Evolutionary conservation across 768 basidiomycete species (phyloP).

Genomic region (Trametes maxima): DNA sequence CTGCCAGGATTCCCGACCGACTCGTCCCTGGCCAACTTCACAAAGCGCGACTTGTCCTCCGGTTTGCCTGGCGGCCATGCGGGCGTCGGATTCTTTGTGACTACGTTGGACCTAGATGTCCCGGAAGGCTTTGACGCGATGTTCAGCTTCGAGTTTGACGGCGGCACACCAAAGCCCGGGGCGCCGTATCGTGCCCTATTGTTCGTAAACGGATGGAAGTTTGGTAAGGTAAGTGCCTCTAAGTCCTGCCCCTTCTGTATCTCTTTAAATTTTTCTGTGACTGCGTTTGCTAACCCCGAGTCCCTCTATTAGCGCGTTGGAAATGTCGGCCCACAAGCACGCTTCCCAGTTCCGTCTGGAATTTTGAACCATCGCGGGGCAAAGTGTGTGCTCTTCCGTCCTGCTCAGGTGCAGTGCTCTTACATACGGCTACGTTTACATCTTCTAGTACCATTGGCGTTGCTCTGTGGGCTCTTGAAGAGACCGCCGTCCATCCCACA

Average conservation of each 20-base stretch:
- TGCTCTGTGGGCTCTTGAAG: constrained; percentile 69
- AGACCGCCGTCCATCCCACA: constrained; percentile 48
- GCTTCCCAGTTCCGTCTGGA: constrained; percentile 84
- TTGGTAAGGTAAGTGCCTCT: constrained; percentile 62
- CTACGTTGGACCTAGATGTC: constrained; percentile 66
- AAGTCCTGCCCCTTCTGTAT: constrained; percentile 20
- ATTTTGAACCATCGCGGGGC: constrained; percentile 71
- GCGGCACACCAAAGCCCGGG: constrained; percentile 38
- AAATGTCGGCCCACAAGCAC: constrained; percentile 59
- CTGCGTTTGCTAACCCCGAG: not conserved
- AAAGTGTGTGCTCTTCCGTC: constrained; percentile 51
- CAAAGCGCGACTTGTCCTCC: constrained; percentile 50
- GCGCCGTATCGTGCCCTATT: constrained; percentile 73
- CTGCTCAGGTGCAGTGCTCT: not conserved
- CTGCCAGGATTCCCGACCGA: constrained; percentile 53
- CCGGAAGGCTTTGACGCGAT: constrained; percentile 61
- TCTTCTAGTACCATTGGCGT: constrained; percentile 43
- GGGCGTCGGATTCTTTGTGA: constrained; percentile 83
- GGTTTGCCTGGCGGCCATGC: constrained; percentile 61
- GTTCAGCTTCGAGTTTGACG: constrained; percentile 71
- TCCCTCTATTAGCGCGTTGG: constrained; percentile 29
- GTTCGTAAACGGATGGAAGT: constrained; percentile 90
- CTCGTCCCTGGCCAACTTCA: constrained; percentile 53
- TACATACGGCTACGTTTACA: not conserved
- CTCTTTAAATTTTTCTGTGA: not conserved